Evolutionary conservation across 2,329 filamentous ascomycete species (phyloP).

Genomic region (Mycosphaerella arachidis): DNA sequence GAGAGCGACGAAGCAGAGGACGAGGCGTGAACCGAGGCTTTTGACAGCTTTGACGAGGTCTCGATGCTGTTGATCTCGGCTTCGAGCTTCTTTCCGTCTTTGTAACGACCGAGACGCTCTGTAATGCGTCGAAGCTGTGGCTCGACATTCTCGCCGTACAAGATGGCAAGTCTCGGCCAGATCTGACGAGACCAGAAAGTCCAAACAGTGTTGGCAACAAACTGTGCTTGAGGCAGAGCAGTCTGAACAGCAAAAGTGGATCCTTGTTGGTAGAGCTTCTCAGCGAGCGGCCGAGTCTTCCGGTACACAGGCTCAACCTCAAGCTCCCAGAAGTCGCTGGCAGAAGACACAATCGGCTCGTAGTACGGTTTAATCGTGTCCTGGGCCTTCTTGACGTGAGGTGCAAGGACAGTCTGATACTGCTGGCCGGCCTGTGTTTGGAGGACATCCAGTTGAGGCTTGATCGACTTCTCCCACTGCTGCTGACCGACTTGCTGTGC

Average conservation of each 20-base stretch:
- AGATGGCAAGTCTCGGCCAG: conserved; percentile 72
- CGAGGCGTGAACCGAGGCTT: conserved; percentile 23
- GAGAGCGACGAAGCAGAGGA: conserved; percentile 27
- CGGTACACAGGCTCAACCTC: conserved; percentile 72
- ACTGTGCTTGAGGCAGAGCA: conserved; percentile 66
- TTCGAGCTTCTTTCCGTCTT: conserved; percentile 58
- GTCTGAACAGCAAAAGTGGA: conserved; percentile 65
- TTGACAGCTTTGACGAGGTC: conserved; percentile 27
- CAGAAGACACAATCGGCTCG: conserved; percentile 57
- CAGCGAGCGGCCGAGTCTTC: conserved; percentile 67
- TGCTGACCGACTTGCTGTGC: conserved; percentile 61
- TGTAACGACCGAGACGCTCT: conserved; percentile 77
- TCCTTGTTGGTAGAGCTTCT: conserved; percentile 62
- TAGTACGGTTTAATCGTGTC: conserved; percentile 67
- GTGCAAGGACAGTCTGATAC: conserved; percentile 68
- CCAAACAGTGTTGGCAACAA: conserved; percentile 64
- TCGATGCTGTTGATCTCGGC: conserved; percentile 55
- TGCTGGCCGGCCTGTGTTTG: conserved; percentile 57
- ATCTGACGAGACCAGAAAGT: conserved; percentile 70
- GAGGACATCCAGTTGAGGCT: conserved; percentile 67
- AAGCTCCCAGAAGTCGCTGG: conserved; percentile 64
- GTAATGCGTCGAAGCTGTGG: conserved; percentile 91
- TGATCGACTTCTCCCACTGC: conserved; percentile 74
- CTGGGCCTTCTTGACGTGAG: conserved; percentile 63
- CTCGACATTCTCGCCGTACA: conserved; percentile 90